These are phyloP conservation scores for Geotrichum histeridarum DNA, from an alignment of 1,139 yeast genomes.

Conservation along the genomic window DNA sequence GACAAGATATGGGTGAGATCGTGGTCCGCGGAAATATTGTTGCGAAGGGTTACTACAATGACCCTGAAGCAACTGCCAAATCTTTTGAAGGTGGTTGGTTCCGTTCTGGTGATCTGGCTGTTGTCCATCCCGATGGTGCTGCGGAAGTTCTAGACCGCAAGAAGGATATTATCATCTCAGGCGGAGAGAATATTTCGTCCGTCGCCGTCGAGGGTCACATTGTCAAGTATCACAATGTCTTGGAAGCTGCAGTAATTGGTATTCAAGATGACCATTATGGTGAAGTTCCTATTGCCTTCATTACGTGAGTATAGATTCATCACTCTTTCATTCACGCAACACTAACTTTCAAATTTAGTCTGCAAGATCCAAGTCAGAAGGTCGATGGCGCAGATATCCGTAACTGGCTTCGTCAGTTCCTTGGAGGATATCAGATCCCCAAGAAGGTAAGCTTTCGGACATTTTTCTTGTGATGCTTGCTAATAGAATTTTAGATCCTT, in stretches of 20 bases:
- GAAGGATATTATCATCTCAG: constrained; percentile 74
- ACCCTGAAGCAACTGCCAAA: constrained; percentile 49
- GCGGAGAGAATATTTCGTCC: constrained; percentile 78
- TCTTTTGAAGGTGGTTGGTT: constrained; percentile 69
- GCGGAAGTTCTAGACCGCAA: constrained; percentile 65
- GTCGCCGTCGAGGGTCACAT: constrained; percentile 66
- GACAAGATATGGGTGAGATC: constrained; percentile 38
- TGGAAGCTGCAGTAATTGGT: constrained; percentile 40
- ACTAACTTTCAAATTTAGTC: constrained; percentile 3
- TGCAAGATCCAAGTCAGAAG: constrained; percentile 22
- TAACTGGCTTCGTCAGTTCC: constrained; percentile 28
- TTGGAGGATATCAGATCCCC: constrained; percentile 39
- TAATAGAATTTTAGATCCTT: constrained; percentile 18
- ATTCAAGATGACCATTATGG: constrained; percentile 38
- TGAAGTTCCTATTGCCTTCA: constrained; percentile 37
- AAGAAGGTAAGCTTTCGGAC: constrained; percentile 27
- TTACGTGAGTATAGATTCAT: constrained; percentile 23
- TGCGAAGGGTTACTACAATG: constrained; percentile 56
- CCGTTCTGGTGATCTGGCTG: constrained; percentile 74
- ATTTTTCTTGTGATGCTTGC: background rate
- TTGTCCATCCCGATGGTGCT: constrained; percentile 52
- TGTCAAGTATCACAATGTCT: constrained; percentile 41
- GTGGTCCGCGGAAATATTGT: constrained; percentile 44
- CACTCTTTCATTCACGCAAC: no score
- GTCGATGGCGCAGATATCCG: constrained; percentile 26